Conservation (phyloP, 2,329 filamentous ascomycete genomes). For the Paramyrothecium roridum region DNA sequence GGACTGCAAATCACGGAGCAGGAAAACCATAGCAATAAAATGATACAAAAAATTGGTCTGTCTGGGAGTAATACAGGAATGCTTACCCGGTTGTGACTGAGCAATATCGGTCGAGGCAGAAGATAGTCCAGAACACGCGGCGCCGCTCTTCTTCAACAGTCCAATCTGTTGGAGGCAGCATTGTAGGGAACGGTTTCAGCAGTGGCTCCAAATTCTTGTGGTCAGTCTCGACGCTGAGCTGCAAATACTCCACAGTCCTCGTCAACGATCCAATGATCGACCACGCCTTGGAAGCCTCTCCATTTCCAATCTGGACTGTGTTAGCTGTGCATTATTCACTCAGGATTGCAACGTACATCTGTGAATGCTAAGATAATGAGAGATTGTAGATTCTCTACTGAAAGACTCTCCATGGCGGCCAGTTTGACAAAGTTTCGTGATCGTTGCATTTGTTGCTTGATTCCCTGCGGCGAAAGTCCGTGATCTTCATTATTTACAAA, state of each 20-base stretch:
- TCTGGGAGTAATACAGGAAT: no score
- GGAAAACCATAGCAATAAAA: no score
- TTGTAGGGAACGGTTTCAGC: constrained; percentile 19
- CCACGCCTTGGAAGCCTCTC: constrained; percentile 20
- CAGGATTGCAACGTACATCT: constrained; percentile 19
- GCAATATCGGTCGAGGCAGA: constrained; percentile 29
- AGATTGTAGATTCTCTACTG: constrained; percentile 31
- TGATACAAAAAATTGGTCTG: no score
- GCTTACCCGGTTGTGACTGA: constrained; percentile 18
- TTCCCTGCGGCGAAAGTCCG: background rate
- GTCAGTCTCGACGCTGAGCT: constrained; percentile 20
- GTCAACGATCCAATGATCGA: constrained; percentile 22
- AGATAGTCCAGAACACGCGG: constrained; percentile 32
- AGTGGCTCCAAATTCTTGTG: constrained; percentile 21
- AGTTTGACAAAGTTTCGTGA: constrained; percentile 7
- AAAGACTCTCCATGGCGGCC: constrained; percentile 27
- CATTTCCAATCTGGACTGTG: constrained; percentile 20
- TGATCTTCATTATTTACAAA: constrained; percentile 19
- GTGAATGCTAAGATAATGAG: constrained; percentile 32
- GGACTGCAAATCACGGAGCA: no score
- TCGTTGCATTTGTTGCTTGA: background rate
- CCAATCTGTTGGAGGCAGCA: constrained; percentile 21
- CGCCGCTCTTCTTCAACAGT: constrained; percentile 27
- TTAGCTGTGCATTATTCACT: background rate
- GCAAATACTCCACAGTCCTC: constrained; percentile 23